phyloP scores from a whole-genome alignment of 306 rosid species.

The Nissolia schottii region DNA sequence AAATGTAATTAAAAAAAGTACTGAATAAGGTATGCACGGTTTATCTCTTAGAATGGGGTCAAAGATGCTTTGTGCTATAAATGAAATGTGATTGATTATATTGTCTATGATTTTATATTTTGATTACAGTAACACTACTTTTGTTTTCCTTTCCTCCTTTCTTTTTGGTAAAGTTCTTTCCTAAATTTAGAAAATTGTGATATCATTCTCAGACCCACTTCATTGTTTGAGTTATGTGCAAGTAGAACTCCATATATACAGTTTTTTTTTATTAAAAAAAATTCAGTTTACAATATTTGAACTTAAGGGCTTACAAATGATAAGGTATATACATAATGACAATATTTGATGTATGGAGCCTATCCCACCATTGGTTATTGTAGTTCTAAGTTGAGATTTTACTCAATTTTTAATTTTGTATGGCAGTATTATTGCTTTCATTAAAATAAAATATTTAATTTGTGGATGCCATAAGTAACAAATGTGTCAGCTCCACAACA shows the following conservation, averaged over 20 bases:
- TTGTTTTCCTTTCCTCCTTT: background rate
- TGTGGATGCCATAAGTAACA: background rate
- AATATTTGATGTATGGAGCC: too few species aligned
- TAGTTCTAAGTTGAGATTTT: background rate
- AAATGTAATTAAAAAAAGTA: background rate
- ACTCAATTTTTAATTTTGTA: background rate
- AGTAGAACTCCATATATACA: too few species aligned
- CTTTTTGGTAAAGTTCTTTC: background rate
- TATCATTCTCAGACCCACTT: background rate
- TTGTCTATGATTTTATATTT: slow-evolving; percentile 3
- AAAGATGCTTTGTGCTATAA: slow-evolving; percentile 11
- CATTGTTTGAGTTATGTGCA: background rate
- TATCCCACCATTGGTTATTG: background rate
- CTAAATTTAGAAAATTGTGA: slow-evolving; percentile 6
- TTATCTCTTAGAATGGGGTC: background rate
- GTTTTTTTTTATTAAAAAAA: too few species aligned
- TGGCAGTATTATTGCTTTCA: background rate
- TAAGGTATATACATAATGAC: too few species aligned
- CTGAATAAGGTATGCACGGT: background rate
- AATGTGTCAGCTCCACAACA: slow-evolving; percentile 34
- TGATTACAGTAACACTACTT: background rate
- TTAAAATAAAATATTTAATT: background rate
- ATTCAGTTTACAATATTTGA: too few species aligned
- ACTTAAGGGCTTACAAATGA: too few species aligned
- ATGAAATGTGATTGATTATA: background rate